These are phyloP conservation scores for Carnegiea gigantea DNA, from an alignment of 179 eudicot species.

Conservation along the genomic window DNA sequence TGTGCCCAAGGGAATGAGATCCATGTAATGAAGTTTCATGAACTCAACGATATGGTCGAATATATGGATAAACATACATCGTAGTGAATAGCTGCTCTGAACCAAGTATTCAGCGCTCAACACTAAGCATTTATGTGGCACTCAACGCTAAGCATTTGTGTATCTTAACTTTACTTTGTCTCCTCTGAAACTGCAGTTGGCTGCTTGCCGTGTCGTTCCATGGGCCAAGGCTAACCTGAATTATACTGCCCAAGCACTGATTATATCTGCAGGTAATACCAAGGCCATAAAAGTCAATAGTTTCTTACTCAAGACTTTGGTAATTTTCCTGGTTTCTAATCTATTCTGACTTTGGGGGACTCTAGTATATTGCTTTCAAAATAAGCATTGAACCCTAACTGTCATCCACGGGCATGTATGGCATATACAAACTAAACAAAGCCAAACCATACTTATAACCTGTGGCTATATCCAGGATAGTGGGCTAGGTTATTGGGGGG, in stretches of 20 bases:
- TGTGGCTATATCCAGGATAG: background rate
- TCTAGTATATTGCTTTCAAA: background rate
- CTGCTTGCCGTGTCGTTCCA: conserved; percentile 58
- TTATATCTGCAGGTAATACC: conserved; percentile 71
- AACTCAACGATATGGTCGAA: background rate
- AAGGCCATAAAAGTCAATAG: background rate
- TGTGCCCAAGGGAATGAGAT: background rate
- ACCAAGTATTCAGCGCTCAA: background rate
- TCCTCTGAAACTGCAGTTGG: conserved; percentile 40
- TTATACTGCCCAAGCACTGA: conserved; percentile 80
- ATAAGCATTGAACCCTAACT: background rate
- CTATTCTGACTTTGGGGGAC: background rate
- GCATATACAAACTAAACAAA: background rate
- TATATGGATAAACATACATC: background rate
- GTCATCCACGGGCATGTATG: background rate
- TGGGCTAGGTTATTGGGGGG: background rate
- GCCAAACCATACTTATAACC: background rate
- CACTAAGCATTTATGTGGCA: background rate
- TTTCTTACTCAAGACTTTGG: background rate
- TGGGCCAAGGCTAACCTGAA: conserved; percentile 91
- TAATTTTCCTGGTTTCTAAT: background rate
- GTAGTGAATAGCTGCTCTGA: background rate
- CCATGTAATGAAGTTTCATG: background rate
- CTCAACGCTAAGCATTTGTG: background rate
- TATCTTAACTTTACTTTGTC: conserved; percentile 6